These are phyloP conservation scores for Yamadazyma jaroonii DNA, from an alignment of 1,139 yeast species.

Conservation along the genomic window DNA sequence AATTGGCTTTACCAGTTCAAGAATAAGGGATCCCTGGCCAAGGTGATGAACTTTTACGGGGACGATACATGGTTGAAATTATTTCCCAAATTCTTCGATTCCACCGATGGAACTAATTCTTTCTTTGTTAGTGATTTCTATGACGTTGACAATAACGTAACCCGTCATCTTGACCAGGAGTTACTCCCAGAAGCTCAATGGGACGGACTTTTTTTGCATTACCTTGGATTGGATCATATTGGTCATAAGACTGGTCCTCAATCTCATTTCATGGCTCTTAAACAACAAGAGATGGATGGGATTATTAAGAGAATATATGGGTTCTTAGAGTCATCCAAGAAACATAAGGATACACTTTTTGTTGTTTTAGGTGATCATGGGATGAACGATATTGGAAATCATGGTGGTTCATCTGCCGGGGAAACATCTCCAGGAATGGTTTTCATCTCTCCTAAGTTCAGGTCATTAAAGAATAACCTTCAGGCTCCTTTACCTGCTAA, in stretches of 20 bases:
- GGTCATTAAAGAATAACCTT: conserved; percentile 17
- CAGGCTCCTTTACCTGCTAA: conserved; percentile 37
- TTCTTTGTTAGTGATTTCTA: conserved; percentile 93
- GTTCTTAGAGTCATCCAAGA: conserved; percentile 21
- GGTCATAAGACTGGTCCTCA: conserved; percentile 96
- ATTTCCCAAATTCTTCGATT: conserved; percentile 64
- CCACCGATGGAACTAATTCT: conserved; percentile 84
- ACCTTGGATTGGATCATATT: conserved; percentile 91
- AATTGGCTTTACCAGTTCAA: conserved; percentile 80
- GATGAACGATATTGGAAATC: conserved; percentile 91
- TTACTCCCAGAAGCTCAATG: conserved; percentile 45
- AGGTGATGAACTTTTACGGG: conserved; percentile 75
- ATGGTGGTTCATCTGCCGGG: conserved; percentile 91
- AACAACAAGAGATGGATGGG: conserved; percentile 82
- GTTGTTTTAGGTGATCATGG: conserved; percentile 94
- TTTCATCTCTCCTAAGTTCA: conserved; percentile 62
- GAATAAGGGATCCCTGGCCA: conserved; percentile 27
- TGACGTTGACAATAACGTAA: conserved; percentile 90
- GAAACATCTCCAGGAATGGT: conserved; percentile 86
- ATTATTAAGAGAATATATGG: conserved; percentile 56
- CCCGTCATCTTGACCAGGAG: conserved; percentile 72
- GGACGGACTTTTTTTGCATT: conserved; percentile 88
- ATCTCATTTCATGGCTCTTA: conserved; percentile 73
- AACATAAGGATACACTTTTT: conserved; percentile 54
- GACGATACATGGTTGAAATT: conserved; percentile 97